phyloP scores from a whole-genome alignment of 176 grass and related monocot species.

The bread wheat (Triticum aestivum) region IWGSC_CS_RefSeq_v2.1 NC_057797.1:416621942-416622441 shows the following conservation, averaged over 20 bases:
- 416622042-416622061: not conserved
- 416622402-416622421: not conserved
- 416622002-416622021: not conserved
- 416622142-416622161: conserved; percentile 1
- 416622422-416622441: not conserved
- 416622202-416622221: no score
- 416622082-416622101: not conserved
- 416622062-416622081: not conserved
- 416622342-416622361: not conserved
- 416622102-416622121: not conserved
- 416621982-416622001: not conserved
- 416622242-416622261: not conserved
- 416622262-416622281: conserved; percentile 7
- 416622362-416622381: not conserved
- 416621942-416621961: not conserved
- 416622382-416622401: not conserved
- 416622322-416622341: not conserved
- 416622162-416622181: not conserved
- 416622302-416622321: not conserved
- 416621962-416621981: not conserved
- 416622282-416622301: not conserved
- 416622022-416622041: not conserved
- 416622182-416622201: not conserved
- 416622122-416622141: not conserved
- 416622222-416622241: not conserved